These are phyloP conservation scores for Clonostachys chloroleuca DNA, from an alignment of 2,329 filamentous ascomycete species.

Conservation along the genomic window DNA sequence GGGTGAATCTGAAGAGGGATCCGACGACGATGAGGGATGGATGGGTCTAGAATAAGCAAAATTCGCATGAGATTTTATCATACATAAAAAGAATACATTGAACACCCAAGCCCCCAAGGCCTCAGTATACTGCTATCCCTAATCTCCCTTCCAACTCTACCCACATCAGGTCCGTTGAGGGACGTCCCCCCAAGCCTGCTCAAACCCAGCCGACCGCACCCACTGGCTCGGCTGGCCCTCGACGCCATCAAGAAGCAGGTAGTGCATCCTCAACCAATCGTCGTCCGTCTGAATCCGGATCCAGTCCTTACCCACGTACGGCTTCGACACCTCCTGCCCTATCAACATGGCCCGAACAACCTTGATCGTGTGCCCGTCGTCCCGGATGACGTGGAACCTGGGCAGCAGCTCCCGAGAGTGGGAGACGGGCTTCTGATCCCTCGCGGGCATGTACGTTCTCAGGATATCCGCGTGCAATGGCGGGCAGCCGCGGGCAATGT, in stretches of 20 bases:
- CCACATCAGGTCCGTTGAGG: slow-evolving; percentile 8
- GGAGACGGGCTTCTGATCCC: slow-evolving; percentile 28
- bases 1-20: slow-evolving; percentile 24
- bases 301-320: slow-evolving; percentile 38
- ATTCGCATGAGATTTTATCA: too few relatives aligned
- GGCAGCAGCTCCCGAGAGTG: slow-evolving; percentile 42
- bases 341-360: slow-evolving; percentile 65
- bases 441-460: slow-evolving; percentile 47
- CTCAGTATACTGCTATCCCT: neutral
- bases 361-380: slow-evolving; percentile 83
- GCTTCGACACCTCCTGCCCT: slow-evolving; percentile 47
- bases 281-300: slow-evolving; percentile 48
- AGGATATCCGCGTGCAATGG: slow-evolving; percentile 57
- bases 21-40: slow-evolving; percentile 36
- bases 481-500: slow-evolving; percentile 64
- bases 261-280: slow-evolving; percentile 56
- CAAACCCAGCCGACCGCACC: slow-evolving; percentile 59
- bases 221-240: slow-evolving; percentile 48
- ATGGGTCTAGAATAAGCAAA: slow-evolving; percentile 38
- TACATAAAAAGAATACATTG: too few relatives aligned
- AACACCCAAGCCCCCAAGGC: neutral
- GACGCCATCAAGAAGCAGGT: slow-evolving; percentile 59
- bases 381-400: slow-evolving; percentile 43
- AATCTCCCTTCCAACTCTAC: neutral
- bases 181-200: slow-evolving; percentile 57